These are phyloP conservation scores for Letharia lupina DNA, from an alignment of 495 filamentous ascomycete genomes.

Conservation along the genomic window DNA sequence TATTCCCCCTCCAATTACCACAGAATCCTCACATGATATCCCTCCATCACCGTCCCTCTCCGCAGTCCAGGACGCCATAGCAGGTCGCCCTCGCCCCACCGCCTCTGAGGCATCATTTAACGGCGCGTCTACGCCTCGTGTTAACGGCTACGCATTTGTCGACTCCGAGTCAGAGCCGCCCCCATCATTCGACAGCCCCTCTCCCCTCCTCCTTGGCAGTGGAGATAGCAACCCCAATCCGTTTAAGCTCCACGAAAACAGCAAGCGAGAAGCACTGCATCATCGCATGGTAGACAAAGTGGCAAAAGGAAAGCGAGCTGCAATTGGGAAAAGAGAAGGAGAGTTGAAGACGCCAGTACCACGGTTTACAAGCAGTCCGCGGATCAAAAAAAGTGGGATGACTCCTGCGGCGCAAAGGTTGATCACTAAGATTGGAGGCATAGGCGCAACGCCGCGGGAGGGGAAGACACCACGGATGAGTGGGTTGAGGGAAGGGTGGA, in stretches of 20 bases:
- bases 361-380: conserved; percentile 67
- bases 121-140: conserved; percentile 74
- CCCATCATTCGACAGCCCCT: conserved; percentile 12
- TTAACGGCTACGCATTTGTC: conserved; percentile 91
- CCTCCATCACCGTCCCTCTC: conserved; percentile 77
- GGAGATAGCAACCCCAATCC: conserved; percentile 64
- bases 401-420: conserved; percentile 75
- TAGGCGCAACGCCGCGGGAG: conserved; percentile 29
- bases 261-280: conserved; percentile 75
- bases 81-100: conserved; percentile 55
- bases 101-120: conserved; percentile 58
- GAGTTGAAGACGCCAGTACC: conserved; percentile 51
- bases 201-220: conserved; percentile 42
- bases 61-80: conserved; percentile 77
- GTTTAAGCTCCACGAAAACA: conserved; percentile 69
- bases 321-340: conserved; percentile 38
- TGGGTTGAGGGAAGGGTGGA: conserved; percentile 47
- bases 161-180: conserved; percentile 61
- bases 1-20: conserved; percentile 40
- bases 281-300: conserved; percentile 85
- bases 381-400: conserved; percentile 41
- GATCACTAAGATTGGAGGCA: conserved; percentile 56
- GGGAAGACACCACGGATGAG: conserved; percentile 37
- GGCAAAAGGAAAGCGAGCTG: conserved; percentile 57
- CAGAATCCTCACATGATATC: conserved; percentile 30